These are phyloP conservation scores for Globisporangium nodosum DNA, from an alignment of 352 stramenopile species.

Conservation along the genomic window DNA sequence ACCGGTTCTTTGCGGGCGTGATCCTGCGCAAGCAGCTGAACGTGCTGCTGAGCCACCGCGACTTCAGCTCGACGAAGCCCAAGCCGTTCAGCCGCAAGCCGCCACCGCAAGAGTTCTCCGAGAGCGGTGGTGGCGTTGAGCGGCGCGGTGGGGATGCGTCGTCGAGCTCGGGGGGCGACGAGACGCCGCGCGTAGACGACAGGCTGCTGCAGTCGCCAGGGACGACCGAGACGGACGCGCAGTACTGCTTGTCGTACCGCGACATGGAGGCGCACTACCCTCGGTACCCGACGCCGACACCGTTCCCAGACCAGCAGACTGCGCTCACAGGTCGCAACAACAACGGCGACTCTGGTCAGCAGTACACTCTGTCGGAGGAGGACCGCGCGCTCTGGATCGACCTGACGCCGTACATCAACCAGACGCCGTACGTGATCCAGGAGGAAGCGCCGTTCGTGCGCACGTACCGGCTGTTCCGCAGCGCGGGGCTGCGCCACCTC, in stretches of 20 bases:
- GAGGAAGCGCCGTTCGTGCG: conserved; percentile 93
- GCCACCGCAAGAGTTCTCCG: conserved; percentile 23
- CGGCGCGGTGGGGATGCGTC: conserved; percentile 5
- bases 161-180: conserved; percentile 19
- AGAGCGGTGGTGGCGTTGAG: conserved; percentile 33
- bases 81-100: conserved; percentile 72
- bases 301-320: conserved; percentile 19
- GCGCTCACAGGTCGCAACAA: conserved; percentile 15
- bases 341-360: conserved; percentile 8
- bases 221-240: conserved; percentile 14
- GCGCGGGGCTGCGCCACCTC: conserved; percentile 94
- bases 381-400: conserved; percentile 93
- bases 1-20: conserved; percentile 73
- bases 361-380: conserved; percentile 59
- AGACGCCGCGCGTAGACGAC: conserved; percentile 34
- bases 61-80: conserved; percentile 61
- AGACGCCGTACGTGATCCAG: conserved; percentile 94
- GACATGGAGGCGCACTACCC: conserved; percentile 85
- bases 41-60: conserved; percentile 59
- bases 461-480: conserved; percentile 97
- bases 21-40: conserved; percentile 82
- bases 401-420: conserved; percentile 97
- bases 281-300: conserved; percentile 62
- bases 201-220: conserved; percentile 30
- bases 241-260: conserved; percentile 68